phyloP scores from a whole-genome alignment of 2,329 filamentous ascomycete species.

The Penicillium sp. region DNA sequence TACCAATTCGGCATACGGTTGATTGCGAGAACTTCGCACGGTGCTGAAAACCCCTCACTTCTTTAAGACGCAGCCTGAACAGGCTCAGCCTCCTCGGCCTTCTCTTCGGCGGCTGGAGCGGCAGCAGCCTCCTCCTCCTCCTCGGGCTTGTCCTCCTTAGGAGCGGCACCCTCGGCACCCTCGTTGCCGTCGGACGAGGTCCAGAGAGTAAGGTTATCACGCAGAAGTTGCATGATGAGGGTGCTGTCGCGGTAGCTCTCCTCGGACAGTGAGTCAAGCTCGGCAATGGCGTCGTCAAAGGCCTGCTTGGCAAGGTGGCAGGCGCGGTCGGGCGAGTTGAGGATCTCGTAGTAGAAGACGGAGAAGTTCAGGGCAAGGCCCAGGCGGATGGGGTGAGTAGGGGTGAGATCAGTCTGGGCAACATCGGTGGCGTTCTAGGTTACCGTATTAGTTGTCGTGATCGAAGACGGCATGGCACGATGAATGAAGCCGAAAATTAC shows the following conservation, averaged over 20 bases:
- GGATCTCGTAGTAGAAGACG: constrained; percentile 99
- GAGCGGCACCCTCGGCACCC: constrained; percentile 54
- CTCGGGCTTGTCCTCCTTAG: constrained; percentile 65
- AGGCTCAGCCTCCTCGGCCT: constrained; percentile 45
- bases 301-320: constrained; percentile 99
- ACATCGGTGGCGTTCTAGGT: constrained; percentile 87
- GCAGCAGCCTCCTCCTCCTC: constrained; percentile 52
- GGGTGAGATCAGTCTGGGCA: constrained; percentile 94
- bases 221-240: constrained; percentile 97
- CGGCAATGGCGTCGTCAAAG: constrained; percentile 96
- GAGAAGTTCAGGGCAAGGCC: constrained; percentile 99
- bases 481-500: constrained; percentile 52
- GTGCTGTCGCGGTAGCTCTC: constrained; percentile 99
- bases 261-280: constrained; percentile 96
- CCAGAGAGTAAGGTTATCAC: constrained; percentile 98
- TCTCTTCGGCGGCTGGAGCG: constrained; percentile 44
- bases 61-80: constrained; percentile 42
- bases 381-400: constrained; percentile 96
- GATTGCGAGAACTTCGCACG: constrained; percentile 20
- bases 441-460: constrained; percentile 4
- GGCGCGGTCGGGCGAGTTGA: constrained; percentile 95
- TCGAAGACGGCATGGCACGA: not conserved
- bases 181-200: constrained; percentile 90
- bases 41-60: constrained; percentile 4
- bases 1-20: constrained; percentile 35